Conservation (phyloP, 2,329 filamentous ascomycete species). For the Phyllosticta capitalensis region DNA sequence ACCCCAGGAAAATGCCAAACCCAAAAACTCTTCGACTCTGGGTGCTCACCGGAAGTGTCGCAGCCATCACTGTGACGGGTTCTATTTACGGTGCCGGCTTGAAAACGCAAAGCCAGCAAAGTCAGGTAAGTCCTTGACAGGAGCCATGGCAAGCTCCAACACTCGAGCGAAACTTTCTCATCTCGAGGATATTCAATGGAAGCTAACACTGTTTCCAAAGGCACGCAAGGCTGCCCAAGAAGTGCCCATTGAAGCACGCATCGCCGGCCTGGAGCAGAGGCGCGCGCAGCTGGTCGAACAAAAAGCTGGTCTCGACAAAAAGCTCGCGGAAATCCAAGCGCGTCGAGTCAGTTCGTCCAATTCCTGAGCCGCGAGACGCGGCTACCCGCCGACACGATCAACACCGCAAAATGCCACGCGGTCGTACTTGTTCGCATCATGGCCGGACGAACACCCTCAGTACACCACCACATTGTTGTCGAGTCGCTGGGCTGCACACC, state of each 20-base stretch:
- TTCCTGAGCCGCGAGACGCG: background rate
- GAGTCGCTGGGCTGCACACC: background rate
- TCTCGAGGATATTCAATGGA: background rate
- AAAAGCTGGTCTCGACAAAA: slow-evolving; percentile 45
- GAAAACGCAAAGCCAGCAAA: slow-evolving; percentile 43
- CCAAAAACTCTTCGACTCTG: slow-evolving; percentile 34
- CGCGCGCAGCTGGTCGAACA: slow-evolving; percentile 42
- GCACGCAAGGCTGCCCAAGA: slow-evolving; percentile 1
- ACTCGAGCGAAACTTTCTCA: background rate
- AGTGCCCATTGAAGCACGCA: slow-evolving; percentile 37
- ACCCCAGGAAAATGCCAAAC: slow-evolving; percentile 9
- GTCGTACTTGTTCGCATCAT: background rate
- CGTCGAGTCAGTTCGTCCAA: slow-evolving; percentile 2
- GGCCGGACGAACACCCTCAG: background rate
- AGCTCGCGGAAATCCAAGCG: slow-evolving; percentile 40
- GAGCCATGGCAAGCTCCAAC: background rate
- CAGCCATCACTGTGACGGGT: slow-evolving; percentile 48
- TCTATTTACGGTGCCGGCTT: slow-evolving; percentile 51
- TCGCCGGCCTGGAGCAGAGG: slow-evolving; percentile 43
- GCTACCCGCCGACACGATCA: background rate
- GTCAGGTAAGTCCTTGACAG: slow-evolving; percentile 33
- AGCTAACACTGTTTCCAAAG: background rate
- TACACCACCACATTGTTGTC: background rate
- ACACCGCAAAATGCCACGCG: background rate
- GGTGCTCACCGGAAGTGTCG: slow-evolving; percentile 45